phyloP scores from a whole-genome alignment of 2,329 filamentous ascomycete species.

The Daldinia sp. region DNA sequence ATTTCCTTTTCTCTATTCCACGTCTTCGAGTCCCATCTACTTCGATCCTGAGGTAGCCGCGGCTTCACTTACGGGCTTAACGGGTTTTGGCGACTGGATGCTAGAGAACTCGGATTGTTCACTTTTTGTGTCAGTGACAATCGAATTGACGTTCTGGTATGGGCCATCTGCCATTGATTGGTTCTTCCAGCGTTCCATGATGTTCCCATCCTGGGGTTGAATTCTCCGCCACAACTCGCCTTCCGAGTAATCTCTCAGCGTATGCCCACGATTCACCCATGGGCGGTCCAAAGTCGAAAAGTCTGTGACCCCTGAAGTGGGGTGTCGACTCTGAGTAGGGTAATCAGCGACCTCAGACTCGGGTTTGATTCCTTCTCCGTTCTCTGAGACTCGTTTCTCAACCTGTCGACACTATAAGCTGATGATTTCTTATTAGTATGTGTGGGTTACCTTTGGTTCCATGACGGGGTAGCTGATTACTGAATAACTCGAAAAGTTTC shows the following conservation, averaged over 20 bases:
- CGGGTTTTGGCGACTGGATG: background rate
- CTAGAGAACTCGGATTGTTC: background rate
- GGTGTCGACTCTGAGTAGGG: slow-evolving; percentile 7
- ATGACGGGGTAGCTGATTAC: slow-evolving; percentile 16
- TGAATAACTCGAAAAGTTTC: slow-evolving; percentile 1
- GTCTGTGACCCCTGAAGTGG: background rate
- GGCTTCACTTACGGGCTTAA: slow-evolving; percentile 26
- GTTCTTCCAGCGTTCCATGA: slow-evolving; percentile 30
- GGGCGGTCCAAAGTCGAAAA: slow-evolving; percentile 23
- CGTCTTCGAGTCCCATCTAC: background rate
- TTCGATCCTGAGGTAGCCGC: slow-evolving; percentile 37
- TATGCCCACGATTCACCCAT: slow-evolving; percentile 28
- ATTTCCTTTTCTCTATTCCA: slow-evolving; percentile 2
- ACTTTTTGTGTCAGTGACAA: slow-evolving; percentile 13
- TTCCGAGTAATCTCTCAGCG: slow-evolving; percentile 20
- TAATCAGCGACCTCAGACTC: background rate
- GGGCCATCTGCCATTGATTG: slow-evolving; percentile 38
- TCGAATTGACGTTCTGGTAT: slow-evolving; percentile 34
- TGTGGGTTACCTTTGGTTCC: slow-evolving; percentile 27
- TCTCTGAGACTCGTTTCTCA: slow-evolving; percentile 1
- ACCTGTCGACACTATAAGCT: slow-evolving; percentile 23
- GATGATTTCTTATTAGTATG: background rate
- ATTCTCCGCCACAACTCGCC: slow-evolving; percentile 11
- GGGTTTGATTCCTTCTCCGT: background rate
- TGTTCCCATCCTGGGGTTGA: background rate